Percentiles rank a stretch among this genome's conserved stretches.
Conservation (phyloP, 306 rosid species). For the Acmispon strigosus region DNA sequence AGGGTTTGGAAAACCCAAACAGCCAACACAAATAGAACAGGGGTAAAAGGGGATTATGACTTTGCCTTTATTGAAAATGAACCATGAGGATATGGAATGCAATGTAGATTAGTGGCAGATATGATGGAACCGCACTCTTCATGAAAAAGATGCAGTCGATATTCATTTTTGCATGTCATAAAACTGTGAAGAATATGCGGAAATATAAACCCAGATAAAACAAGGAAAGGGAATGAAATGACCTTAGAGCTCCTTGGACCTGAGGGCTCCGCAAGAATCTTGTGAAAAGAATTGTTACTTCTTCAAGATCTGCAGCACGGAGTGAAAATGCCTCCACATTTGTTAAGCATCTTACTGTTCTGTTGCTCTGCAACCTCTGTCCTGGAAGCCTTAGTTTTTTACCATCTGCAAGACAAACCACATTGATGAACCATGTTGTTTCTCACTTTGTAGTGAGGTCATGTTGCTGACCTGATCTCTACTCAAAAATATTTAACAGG, state of each 20-base stretch:
- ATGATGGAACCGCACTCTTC: neutral
- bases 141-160: neutral
- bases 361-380: constrained; percentile 21
- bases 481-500: neutral
- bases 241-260: constrained; percentile 76
- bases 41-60: neutral
- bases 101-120: neutral
- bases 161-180: neutral
- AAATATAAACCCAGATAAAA: neutral
- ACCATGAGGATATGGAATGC: too few relatives aligned
- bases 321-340: constrained; percentile 81
- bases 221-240: constrained; percentile 4
- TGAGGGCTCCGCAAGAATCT: constrained; percentile 69
- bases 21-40: too few relatives aligned
- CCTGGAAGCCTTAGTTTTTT: constrained; percentile 48
- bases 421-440: neutral
- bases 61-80: neutral
- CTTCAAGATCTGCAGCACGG: constrained; percentile 70
- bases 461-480: neutral
- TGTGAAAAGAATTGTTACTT: constrained; percentile 60
- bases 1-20: too few relatives aligned
- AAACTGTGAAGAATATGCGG: neutral
- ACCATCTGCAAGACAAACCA: constrained; percentile 44
- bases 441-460: neutral
- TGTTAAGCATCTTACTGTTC: constrained; percentile 59